Conservation (phyloP, 768 basidiomycete genomes). For the Hemileccinum impolitum region DNA sequence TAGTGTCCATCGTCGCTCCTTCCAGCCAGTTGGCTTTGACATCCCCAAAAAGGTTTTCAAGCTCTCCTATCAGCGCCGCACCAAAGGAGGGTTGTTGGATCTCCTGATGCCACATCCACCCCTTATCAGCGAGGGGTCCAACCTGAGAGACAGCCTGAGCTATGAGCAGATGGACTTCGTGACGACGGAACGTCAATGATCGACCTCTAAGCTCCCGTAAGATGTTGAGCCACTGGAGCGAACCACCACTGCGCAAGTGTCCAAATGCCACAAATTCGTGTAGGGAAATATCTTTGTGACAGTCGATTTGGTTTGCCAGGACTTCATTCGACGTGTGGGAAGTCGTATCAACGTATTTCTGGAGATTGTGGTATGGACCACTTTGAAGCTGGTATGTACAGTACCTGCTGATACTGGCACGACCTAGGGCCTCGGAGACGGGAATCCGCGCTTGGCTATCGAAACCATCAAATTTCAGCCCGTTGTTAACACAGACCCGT, state of each 20-base stretch:
- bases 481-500: slow-evolving; percentile 33
- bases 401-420: slow-evolving; percentile 10
- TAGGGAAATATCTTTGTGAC: slow-evolving; percentile 36
- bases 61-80: slow-evolving; percentile 32
- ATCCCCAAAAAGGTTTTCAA: slow-evolving; percentile 31
- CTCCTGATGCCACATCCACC: slow-evolving; percentile 42
- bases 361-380: slow-evolving; percentile 33
- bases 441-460: slow-evolving; percentile 19
- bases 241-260: slow-evolving; percentile 41
- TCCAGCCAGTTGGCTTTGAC: slow-evolving; percentile 43
- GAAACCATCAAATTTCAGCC: slow-evolving; percentile 29
- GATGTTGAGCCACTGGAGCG: slow-evolving; percentile 51
- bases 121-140: slow-evolving; percentile 24
- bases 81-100: slow-evolving; percentile 33
- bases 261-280: slow-evolving; percentile 47
- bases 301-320: slow-evolving; percentile 40
- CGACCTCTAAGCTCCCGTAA: slow-evolving; percentile 39
- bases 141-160: slow-evolving; percentile 44
- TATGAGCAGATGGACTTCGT: slow-evolving; percentile 41
- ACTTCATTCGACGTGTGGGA: slow-evolving; percentile 42
- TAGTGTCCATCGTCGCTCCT: slow-evolving; percentile 29
- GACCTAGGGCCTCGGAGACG: slow-evolving; percentile 10
- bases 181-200: slow-evolving; percentile 35
- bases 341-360: slow-evolving; percentile 35
- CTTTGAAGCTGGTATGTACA: slow-evolving; percentile 34